A percentile compares a stretch with the other conserved stretches of the same genome.
These are phyloP conservation scores for Oldenlandia corymbosa DNA, from an alignment of 257 asterid genomes.

Conservation along the genomic window DNA sequence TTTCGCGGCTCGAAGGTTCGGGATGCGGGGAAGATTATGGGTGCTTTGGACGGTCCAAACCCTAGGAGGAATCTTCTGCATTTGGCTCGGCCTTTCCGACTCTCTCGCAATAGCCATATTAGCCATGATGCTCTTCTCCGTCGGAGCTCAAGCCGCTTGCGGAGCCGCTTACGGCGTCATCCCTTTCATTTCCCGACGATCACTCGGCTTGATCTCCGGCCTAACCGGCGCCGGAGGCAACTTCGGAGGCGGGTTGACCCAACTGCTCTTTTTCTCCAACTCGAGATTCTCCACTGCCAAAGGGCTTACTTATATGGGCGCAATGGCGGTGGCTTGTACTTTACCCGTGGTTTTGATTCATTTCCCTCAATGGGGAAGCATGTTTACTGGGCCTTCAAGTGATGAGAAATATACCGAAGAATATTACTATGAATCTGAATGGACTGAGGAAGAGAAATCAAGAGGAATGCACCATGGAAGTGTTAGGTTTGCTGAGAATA, in stretches of 20 bases:
- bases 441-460: constrained; percentile 39
- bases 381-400: constrained; percentile 45
- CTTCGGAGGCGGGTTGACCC: constrained; percentile 55
- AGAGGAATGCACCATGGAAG: constrained; percentile 46
- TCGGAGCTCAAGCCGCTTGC: constrained; percentile 57
- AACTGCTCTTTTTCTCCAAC: constrained; percentile 39
- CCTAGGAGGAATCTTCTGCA: constrained; percentile 47
- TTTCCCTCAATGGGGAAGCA: constrained; percentile 72
- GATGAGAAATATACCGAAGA: constrained; percentile 28
- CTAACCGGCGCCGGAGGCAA: constrained; percentile 61
- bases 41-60: constrained; percentile 46
- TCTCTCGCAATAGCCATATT: constrained; percentile 38
- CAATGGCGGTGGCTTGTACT: constrained; percentile 46
- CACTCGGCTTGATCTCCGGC: constrained; percentile 44
- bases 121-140: constrained; percentile 44
- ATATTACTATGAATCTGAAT: constrained; percentile 48
- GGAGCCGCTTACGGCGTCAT: constrained; percentile 51
- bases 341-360: constrained; percentile 42
- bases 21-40: constrained; percentile 65
- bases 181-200: constrained; percentile 49
- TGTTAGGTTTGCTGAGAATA: constrained; percentile 56
- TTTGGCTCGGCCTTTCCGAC: constrained; percentile 33
- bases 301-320: constrained; percentile 45
- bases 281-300: constrained; percentile 24
- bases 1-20: constrained; percentile 30